Percentiles rank a stretch among this genome's conserved stretches.
Conservation (phyloP, 176 grass and related monocot genomes). For the Zoysia japonica region DNA sequence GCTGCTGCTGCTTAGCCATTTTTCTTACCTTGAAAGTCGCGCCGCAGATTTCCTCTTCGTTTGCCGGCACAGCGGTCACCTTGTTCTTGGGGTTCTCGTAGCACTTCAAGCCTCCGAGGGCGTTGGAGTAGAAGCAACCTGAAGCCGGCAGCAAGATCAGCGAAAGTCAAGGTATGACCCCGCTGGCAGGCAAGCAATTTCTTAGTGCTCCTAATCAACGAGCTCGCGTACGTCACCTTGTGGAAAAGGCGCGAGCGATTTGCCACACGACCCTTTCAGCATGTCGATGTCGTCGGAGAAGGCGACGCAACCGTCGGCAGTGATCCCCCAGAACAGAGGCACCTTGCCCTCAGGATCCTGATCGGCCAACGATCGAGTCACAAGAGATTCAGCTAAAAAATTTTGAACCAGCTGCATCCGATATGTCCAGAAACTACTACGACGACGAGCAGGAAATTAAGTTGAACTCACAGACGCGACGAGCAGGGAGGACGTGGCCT, state of each 20-base stretch:
- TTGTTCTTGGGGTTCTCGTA: conserved; percentile 97
- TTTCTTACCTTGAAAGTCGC: conserved; percentile 85
- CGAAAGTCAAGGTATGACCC: neutral
- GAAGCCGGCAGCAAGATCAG: neutral
- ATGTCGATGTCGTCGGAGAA: conserved; percentile 79
- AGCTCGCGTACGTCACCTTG: conserved; percentile 47
- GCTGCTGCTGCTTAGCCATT: neutral
- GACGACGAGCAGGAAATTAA: no score
- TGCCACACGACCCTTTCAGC: conserved; percentile 93
- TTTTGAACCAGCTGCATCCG: no score
- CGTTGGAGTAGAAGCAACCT: conserved; percentile 95
- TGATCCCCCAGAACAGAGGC: conserved; percentile 82
- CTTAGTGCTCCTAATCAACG: no score
- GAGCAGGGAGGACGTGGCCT: conserved; percentile 63
- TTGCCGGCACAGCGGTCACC: conserved; percentile 71
- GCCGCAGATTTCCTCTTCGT: conserved; percentile 92
- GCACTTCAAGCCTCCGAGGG: conserved; percentile 77
- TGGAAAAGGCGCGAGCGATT: conserved; percentile 90
- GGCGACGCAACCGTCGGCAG: conserved; percentile 76
- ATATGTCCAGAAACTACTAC: no score
- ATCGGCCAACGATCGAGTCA: neutral
- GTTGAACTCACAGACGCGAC: conserved; percentile 81
- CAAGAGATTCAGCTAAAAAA: neutral
- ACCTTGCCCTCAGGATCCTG: conserved; percentile 67
- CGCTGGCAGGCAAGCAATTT: no score